Evolutionary conservation across 2,329 filamentous ascomycete genomes (phyloP), one percentile per base, ranked within the genome.

Genomic region (Penicillium sp.): DNA sequence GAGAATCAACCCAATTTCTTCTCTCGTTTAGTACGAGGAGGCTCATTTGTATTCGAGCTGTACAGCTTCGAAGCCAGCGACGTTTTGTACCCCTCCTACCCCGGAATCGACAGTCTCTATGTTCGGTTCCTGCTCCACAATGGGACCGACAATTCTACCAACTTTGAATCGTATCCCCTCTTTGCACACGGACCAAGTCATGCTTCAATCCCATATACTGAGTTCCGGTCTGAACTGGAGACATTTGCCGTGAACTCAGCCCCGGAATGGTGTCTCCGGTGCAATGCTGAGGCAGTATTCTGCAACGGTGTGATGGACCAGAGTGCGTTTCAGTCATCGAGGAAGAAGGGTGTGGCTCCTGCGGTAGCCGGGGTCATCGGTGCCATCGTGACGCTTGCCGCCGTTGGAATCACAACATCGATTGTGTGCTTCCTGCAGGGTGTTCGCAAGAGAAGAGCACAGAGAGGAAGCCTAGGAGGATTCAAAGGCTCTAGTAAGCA

Each of bases 51-150:
- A 6, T 76, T 81, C 45, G 79, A 82, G 57, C 68, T 82, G 10
- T 80, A 74, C 62, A 75, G 73, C 49, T 62, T 70, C 16, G 58
- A 54, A 37, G 65, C 67, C 11, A 59, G 57, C 30, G 65, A 69
- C 38, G 49, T 55, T 29, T 11, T 38, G 22, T 58, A 61, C 18
- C 59, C 60, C 0, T 54, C 60, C 31, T 78, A 76, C 46, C 75
- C 76, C 0, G 58, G 60, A 0, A 62, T 68, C 3, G 62, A 62
- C 27, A 70, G 81, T 18, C 71, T 84, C 34, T 79, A 68, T 64
- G 75, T 83, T 27, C 74, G 78, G 16, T 81, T 83, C 61, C 69
- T 75, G 49, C 77, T 80, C 65, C 78, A 77, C 57, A 83, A 84
- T 57, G 79, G 78, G 41, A 80, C 79, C 0, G 66, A 70, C 19